Evolutionary conservation across 441 rosid genomes (phyloP).

Genomic region (Capsella rubella): DNA sequence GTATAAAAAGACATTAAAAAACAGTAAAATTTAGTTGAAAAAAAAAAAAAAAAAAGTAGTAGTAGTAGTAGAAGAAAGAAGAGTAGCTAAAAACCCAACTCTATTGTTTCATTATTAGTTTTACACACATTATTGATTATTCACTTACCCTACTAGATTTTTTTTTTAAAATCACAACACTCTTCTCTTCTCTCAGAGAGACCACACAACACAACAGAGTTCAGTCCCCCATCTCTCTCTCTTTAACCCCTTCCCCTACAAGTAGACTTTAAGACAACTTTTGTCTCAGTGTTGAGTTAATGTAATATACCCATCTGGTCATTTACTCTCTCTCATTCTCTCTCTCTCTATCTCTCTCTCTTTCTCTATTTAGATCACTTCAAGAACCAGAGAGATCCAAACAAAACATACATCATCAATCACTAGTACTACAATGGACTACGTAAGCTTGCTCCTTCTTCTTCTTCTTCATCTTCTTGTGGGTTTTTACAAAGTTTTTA

Average conservation of each 20-base stretch:
- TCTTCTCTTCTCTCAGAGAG: constrained; percentile 27
- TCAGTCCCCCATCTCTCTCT: constrained; percentile 12
- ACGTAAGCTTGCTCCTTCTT: constrained; percentile 16
- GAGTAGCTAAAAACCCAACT: constrained; percentile 22
- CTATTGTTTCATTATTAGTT: constrained; percentile 10
- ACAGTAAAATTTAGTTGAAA: constrained; percentile 22
- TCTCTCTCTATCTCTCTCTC: constrained; percentile 3
- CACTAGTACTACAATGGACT: constrained; percentile 28
- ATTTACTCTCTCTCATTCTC: constrained; percentile 16
- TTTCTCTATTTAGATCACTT: constrained; percentile 1
- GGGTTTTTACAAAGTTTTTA: not conserved
- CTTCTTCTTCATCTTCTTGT: constrained; percentile 8
- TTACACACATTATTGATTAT: constrained; percentile 32
- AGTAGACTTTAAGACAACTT: constrained; percentile 43
- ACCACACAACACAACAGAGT: not conserved
- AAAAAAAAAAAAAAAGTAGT: not conserved
- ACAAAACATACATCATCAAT: constrained; percentile 12
- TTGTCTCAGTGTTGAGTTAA: constrained; percentile 29
- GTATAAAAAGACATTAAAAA: constrained; percentile 13
- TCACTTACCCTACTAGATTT: constrained; percentile 32
- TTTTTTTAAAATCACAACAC: constrained; percentile 19
- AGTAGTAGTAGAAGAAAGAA: constrained; percentile 17
- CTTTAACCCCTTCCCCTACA: constrained; percentile 26
- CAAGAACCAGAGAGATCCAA: constrained; percentile 20
- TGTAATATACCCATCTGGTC: constrained; percentile 25